phyloP scores from a whole-genome alignment of 306 rosid species.

The Prunus mira region DNA sequence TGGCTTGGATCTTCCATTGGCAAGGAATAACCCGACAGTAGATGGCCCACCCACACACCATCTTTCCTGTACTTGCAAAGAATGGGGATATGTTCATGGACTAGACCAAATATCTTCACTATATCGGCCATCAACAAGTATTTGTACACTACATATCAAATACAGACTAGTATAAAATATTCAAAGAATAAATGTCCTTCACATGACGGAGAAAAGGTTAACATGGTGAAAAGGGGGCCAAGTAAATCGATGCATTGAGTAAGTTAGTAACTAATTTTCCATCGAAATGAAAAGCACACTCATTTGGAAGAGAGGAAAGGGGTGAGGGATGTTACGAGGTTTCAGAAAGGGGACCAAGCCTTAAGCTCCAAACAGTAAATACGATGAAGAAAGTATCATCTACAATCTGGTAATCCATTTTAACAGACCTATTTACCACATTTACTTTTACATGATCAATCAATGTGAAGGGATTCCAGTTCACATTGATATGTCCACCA shows the following conservation, averaged over 20 bases:
- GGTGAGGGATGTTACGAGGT: not conserved
- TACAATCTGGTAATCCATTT: not conserved
- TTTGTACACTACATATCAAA: not conserved
- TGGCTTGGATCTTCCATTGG: slow-evolving; percentile 95
- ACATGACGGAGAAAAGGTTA: not conserved
- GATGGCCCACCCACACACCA: slow-evolving; percentile 96
- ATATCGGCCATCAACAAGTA: not conserved
- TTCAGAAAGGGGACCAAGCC: not conserved
- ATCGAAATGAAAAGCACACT: not conserved
- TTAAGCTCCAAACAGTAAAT: not conserved
- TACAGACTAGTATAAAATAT: not conserved
- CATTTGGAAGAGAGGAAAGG: not conserved
- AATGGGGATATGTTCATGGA: not conserved
- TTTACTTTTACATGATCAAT: slow-evolving; percentile 16
- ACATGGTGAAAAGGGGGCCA: no score
- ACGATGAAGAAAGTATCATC: not conserved
- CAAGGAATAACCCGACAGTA: slow-evolving; percentile 86
- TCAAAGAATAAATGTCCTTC: not conserved
- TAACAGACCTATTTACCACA: not conserved
- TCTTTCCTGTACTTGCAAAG: slow-evolving; percentile 57
- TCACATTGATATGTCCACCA: not conserved
- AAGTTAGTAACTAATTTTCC: no score
- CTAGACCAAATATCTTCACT: not conserved
- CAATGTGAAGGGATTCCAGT: slow-evolving; percentile 6
- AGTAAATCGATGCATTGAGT: no score